Evolutionary conservation across 2,329 filamentous ascomycete species (phyloP).

Genomic region (Alternaria brassicae): DNA sequence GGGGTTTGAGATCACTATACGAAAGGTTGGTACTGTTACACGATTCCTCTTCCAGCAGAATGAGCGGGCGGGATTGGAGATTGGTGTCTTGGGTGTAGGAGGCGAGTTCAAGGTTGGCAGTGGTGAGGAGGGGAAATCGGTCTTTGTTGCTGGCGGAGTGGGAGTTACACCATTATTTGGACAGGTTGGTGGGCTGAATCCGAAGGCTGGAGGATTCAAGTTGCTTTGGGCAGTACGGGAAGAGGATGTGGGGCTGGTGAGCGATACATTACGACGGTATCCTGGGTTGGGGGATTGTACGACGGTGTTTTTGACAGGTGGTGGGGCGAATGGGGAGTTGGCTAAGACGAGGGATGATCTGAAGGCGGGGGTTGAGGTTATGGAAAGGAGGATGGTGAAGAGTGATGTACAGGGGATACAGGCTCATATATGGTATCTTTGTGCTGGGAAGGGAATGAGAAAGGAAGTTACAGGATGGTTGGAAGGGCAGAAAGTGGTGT

Average conservation of each 20-base stretch:
- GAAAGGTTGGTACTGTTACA: conserved; percentile 74
- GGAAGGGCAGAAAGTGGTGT: conserved; percentile 54
- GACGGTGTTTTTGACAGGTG: conserved; percentile 70
- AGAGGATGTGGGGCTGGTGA: conserved; percentile 68
- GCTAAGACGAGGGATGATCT: conserved; percentile 41
- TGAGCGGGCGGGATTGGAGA: conserved; percentile 61
- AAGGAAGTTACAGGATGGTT: conserved; percentile 59
- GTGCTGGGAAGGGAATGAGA: conserved; percentile 61
- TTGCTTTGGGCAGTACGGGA: conserved; percentile 73
- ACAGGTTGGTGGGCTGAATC: conserved; percentile 58
- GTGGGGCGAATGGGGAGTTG: conserved; percentile 14
- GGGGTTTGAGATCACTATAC: conserved; percentile 75
- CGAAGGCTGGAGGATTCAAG: conserved; percentile 49
- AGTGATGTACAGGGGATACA: conserved; percentile 51
- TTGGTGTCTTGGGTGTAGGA: conserved; percentile 76
- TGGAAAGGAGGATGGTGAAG: conserved; percentile 56
- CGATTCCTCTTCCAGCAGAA: conserved; percentile 67
- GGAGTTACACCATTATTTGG: conserved; percentile 84
- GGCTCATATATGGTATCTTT: conserved; percentile 65
- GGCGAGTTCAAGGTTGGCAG: conserved; percentile 64
- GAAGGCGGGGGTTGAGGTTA: conserved; percentile 46
- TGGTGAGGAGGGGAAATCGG: conserved; percentile 48
- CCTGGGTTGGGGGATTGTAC: conserved; percentile 61
- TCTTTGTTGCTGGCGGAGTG: conserved; percentile 79
- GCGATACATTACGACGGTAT: conserved; percentile 64